Evolutionary conservation across 441 rosid genomes (phyloP), one percentile per base, ranked within the genome.

Genomic region (Dalechampia spathulata): DNA sequence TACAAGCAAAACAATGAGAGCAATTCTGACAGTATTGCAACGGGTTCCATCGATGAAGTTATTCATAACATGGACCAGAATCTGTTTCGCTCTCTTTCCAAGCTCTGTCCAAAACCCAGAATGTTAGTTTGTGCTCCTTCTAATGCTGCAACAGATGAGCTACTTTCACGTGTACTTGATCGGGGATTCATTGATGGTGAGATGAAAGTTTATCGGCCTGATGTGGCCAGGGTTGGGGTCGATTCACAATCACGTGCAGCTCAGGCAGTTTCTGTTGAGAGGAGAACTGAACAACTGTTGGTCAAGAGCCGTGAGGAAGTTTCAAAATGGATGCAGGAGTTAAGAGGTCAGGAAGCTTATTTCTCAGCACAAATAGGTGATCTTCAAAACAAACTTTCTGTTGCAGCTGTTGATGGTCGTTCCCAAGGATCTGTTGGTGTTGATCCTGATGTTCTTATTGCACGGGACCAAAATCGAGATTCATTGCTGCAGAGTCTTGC

Each of bases 91-190:
- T 76, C 97, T 14, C 91, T 93, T 61, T 96, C 99, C 55, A 93
- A 83, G 74, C 83, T 93, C 32, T 93, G 97, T 55, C 96, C 90
- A 23, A 93, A 93, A 69, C 99, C 99, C 34, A 80, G 99, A 66
- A 93, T 93, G 99, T 72, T 93, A 40, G 97, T 90, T 39, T 93
- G 99, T 81, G 99, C 99, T 65, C 99, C 99, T 71, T 93, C 97
- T 48, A 93, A 90, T 83, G 99, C 99, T 60, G 97, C 99, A 61
- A 93, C 97, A 12, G 99, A 93, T 73, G 99, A 93, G 70, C 96
- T 90, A 66, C 90, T 93, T 45, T 61, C 99, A 1, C 99, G 99
- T 62, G 97, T 90, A 62, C 99, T 93, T 51, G 97, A 80, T 74
- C 96, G 99, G 28, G 97, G 97, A 57, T 93, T 93, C 60, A 85